A percentile compares a stretch with the other conserved stretches of the same genome.
Conservation (phyloP, 352 stramenopile genomes). For the Phytophthora hibernalis region DNA sequence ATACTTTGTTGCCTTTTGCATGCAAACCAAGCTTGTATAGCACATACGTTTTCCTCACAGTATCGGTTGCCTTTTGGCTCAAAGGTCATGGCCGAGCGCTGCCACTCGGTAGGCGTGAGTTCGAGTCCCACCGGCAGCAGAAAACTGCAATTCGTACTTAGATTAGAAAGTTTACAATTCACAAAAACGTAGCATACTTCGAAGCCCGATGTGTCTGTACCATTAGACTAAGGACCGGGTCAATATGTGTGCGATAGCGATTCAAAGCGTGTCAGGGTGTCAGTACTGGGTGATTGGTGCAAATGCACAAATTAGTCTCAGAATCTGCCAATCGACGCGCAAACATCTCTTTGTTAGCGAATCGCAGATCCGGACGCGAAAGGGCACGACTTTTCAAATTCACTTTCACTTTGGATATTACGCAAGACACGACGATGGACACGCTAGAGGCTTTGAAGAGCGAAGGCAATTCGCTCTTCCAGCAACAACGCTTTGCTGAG, state of each 20-base stretch:
- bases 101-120: slow-evolving; percentile 44
- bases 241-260: slow-evolving; percentile 86
- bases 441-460: slow-evolving; percentile 55
- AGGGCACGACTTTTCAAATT: slow-evolving; percentile 17
- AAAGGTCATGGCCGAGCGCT: slow-evolving; percentile 4
- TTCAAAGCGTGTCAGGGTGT: slow-evolving; percentile 77
- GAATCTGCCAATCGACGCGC: slow-evolving; percentile 89
- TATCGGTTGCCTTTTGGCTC: slow-evolving; percentile 30
- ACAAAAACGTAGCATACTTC: slow-evolving; percentile 71
- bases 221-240: slow-evolving; percentile 93
- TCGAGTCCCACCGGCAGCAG: slow-evolving; percentile 55
- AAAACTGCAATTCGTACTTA: slow-evolving; percentile 32
- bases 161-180: slow-evolving; percentile 22
- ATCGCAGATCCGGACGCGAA: slow-evolving; percentile 16
- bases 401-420: slow-evolving; percentile 10
- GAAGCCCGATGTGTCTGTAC: slow-evolving; percentile 90
- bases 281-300: slow-evolving; percentile 68
- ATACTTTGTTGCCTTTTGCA: neutral
- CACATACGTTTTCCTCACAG: too few species aligned
- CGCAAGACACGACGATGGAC: slow-evolving; percentile 24
- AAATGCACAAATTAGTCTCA: slow-evolving; percentile 61
- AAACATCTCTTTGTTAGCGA: slow-evolving; percentile 47
- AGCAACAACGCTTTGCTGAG: slow-evolving; percentile 48
- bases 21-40: neutral
- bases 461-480: slow-evolving; percentile 68